Conservation (phyloP, 2,329 filamentous ascomycete genomes). For the Colletotrichum phormii region DNA sequence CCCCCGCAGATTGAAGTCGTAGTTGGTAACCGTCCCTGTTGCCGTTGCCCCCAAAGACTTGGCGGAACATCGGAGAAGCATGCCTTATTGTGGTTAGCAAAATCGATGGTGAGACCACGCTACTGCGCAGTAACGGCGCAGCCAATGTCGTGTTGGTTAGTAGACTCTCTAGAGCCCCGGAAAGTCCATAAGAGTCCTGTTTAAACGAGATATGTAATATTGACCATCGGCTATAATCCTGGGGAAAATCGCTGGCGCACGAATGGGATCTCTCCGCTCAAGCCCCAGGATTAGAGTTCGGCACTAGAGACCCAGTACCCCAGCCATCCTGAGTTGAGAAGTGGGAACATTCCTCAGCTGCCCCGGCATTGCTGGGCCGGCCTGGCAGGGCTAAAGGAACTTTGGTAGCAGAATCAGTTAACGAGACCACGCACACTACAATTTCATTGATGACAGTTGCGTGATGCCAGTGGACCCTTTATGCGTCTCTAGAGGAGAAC, state of each 20-base stretch:
- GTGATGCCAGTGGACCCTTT: background rate
- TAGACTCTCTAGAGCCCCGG: background rate
- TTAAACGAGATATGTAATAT: background rate
- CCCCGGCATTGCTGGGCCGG: background rate
- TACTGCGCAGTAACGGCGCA: conserved; percentile 5
- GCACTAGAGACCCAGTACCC: conserved; percentile 5
- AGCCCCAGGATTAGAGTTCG: conserved; percentile 10
- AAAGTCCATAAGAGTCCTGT: background rate
- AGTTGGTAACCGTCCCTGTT: background rate
- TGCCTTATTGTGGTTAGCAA: conserved; percentile 14
- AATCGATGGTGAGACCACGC: conserved; percentile 18
- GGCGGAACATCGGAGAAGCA: conserved; percentile 1
- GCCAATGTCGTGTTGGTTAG: background rate
- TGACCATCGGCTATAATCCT: background rate
- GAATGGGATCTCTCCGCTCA: conserved; percentile 19
- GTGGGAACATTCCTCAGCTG: background rate
- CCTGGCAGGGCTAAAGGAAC: background rate
- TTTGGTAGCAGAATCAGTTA: background rate
- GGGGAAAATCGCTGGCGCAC: conserved; percentile 9
- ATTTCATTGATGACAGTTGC: background rate
- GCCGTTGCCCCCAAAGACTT: background rate
- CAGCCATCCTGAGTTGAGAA: background rate
- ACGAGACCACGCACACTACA: background rate
- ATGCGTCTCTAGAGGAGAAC: background rate
- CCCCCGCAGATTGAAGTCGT: background rate